These are phyloP conservation scores for Phylloporus arenicola DNA, from an alignment of 768 basidiomycete species.

Conservation along the genomic window DNA sequence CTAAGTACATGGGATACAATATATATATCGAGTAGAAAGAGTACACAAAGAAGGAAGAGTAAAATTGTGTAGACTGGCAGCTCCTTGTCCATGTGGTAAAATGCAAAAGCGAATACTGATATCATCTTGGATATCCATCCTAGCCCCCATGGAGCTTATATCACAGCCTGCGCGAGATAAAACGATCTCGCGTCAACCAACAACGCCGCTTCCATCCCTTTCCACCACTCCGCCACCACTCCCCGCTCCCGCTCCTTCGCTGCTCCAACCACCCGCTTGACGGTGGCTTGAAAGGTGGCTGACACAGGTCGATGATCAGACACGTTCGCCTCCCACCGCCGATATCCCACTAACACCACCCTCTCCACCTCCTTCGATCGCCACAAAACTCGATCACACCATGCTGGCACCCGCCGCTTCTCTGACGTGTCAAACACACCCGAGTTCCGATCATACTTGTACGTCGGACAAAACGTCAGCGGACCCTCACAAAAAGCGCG, in stretches of 20 bases:
- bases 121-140: neutral
- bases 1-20: neutral
- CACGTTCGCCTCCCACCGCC: slow-evolving; percentile 79
- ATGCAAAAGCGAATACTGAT: neutral
- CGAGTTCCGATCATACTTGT: slow-evolving; percentile 86
- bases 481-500: slow-evolving; percentile 79
- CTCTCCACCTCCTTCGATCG: slow-evolving; percentile 50
- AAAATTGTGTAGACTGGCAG: neutral
- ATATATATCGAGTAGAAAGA: neutral
- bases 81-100: neutral
- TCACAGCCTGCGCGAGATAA: slow-evolving; percentile 29
- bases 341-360: slow-evolving; percentile 66
- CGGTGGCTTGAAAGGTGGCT: slow-evolving; percentile 64
- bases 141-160: slow-evolving; percentile 11
- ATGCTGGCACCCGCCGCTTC: slow-evolving; percentile 86
- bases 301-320: slow-evolving; percentile 91
- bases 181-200: slow-evolving; percentile 30
- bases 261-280: slow-evolving; percentile 66
- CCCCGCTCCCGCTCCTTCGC: slow-evolving; percentile 51
- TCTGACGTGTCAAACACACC: slow-evolving; percentile 82
- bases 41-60: neutral
- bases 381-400: slow-evolving; percentile 95
- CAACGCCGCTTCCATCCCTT: slow-evolving; percentile 26
- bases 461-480: slow-evolving; percentile 82
- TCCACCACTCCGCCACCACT: slow-evolving; percentile 55